phyloP scores from a whole-genome alignment of 176 grass and related monocot genomes.

The Ampelocalamus luodianensis region DNA sequence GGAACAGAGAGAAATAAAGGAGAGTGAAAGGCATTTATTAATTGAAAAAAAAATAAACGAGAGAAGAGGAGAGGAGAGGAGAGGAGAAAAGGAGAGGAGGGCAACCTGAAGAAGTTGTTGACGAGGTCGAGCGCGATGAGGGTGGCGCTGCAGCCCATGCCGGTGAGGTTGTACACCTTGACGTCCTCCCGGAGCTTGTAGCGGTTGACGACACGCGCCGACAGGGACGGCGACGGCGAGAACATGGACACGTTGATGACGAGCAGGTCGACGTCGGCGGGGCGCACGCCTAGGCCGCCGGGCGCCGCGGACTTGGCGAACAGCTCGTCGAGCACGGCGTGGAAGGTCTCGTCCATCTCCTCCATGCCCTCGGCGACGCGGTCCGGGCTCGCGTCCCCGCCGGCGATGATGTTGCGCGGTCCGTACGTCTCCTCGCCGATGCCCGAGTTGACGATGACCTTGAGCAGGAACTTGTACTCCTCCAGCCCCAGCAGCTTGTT shows the following conservation, averaged over 20 bases:
- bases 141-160: slow-evolving; percentile 93
- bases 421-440: slow-evolving; percentile 96
- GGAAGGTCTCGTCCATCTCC: slow-evolving; percentile 96
- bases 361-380: slow-evolving; percentile 60
- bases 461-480: slow-evolving; percentile 97
- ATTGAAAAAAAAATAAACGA: not conserved
- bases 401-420: slow-evolving; percentile 84
- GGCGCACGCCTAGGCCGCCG: slow-evolving; percentile 28
- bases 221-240: slow-evolving; percentile 81
- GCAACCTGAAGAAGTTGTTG: slow-evolving; percentile 65
- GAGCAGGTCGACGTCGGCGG: slow-evolving; percentile 64
- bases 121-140: slow-evolving; percentile 86
- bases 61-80: too few relatives aligned
- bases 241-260: slow-evolving; percentile 97
- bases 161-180: slow-evolving; percentile 78
- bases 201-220: slow-evolving; percentile 59
- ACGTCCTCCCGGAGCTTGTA: slow-evolving; percentile 77
- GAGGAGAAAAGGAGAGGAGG: not conserved
- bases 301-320: slow-evolving; percentile 49
- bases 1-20: not conserved
- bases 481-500: slow-evolving; percentile 80
- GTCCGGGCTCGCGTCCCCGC: slow-evolving; percentile 58
- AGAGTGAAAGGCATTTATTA: not conserved
- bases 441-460: slow-evolving; percentile 93
- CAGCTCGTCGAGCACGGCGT: slow-evolving; percentile 72